A percentile compares a stretch with the other conserved stretches of the same genome.
phyloP scores from a whole-genome alignment of 2,329 filamentous ascomycete genomes.

The Blumeria graminis region DNA sequence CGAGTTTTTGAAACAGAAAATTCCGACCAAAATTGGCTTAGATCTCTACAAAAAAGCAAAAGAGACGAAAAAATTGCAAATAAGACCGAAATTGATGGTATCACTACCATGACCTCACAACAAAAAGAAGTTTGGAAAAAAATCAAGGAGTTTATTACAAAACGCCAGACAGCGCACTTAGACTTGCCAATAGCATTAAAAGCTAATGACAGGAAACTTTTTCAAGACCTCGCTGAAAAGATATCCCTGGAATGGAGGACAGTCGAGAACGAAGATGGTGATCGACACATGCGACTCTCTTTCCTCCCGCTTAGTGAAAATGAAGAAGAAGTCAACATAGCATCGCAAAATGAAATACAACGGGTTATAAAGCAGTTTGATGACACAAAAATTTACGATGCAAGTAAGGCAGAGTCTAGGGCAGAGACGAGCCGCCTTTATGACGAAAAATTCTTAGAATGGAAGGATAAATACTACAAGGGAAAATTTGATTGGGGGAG shows the following conservation, averaged over 20 bases:
- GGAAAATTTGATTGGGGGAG: constrained; percentile 78
- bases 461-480: constrained; percentile 87
- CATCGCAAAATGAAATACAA: constrained; percentile 61
- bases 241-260: constrained; percentile 42
- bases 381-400: constrained; percentile 63
- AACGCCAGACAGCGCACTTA: constrained; percentile 37
- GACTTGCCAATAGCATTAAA: constrained; percentile 52
- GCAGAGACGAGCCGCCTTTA: constrained; percentile 64
- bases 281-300: constrained; percentile 39
- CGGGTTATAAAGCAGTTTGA: constrained; percentile 79
- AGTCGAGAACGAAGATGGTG: constrained; percentile 35
- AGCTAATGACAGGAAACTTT: constrained; percentile 76
- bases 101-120: constrained; percentile 55
- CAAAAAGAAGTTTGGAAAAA: constrained; percentile 67
- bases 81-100: constrained; percentile 38
- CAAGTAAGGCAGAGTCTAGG: constrained; percentile 56
- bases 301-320: constrained; percentile 24
- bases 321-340: constrained; percentile 35
- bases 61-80: constrained; percentile 38
- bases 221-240: constrained; percentile 59
- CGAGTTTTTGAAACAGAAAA: constrained; percentile 84
- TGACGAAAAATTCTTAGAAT: constrained; percentile 66
- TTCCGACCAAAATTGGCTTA: constrained; percentile 76
- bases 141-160: constrained; percentile 62
- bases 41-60: constrained; percentile 55